These are phyloP conservation scores for Kwoniella botswanensis DNA, from an alignment of 768 basidiomycete genomes.

Conservation along the genomic window DNA sequence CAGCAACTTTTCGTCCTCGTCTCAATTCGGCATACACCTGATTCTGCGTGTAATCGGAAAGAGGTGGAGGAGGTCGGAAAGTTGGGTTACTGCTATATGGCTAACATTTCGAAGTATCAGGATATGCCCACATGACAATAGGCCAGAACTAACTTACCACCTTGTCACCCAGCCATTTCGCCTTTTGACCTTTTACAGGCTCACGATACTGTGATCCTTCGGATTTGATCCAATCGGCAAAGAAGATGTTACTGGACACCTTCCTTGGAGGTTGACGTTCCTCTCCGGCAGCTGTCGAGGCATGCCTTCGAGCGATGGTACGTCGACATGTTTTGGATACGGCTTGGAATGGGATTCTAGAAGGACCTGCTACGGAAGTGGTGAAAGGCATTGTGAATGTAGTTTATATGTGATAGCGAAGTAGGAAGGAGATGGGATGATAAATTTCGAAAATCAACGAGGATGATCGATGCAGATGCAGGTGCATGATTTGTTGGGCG, in stretches of 20 bases:
- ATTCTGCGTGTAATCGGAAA: conserved; percentile 50
- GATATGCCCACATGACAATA: background rate
- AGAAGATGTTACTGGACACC: conserved; percentile 25
- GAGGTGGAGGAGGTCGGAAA: conserved; percentile 56
- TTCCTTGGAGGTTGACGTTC: conserved; percentile 14
- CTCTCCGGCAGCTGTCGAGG: conserved; percentile 19
- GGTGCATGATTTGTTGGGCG: background rate
- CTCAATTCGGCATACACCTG: conserved; percentile 41
- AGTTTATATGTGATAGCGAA: background rate
- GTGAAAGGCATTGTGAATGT: conserved; percentile 27
- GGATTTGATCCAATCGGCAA: conserved; percentile 36
- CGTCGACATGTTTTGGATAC: conserved; percentile 6
- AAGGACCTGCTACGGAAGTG: conserved; percentile 45
- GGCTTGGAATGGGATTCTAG: conserved; percentile 40
- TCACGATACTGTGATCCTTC: conserved; percentile 36
- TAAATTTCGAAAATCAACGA: conserved; percentile 19
- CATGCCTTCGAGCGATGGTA: conserved; percentile 12
- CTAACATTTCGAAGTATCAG: conserved; percentile 25
- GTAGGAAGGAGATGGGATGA: background rate
- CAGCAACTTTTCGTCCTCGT: conserved; percentile 32
- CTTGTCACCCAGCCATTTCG: conserved; percentile 53
- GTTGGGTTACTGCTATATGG: conserved; percentile 55
- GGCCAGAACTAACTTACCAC: conserved; percentile 38
- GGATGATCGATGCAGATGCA: background rate
- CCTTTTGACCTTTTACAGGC: conserved; percentile 39